Evolutionary conservation across 176 grass and related monocot species (phyloP), one percentile per base, ranked within the genome.

Genomic region (Ampelocalamus luodianensis): DNA sequence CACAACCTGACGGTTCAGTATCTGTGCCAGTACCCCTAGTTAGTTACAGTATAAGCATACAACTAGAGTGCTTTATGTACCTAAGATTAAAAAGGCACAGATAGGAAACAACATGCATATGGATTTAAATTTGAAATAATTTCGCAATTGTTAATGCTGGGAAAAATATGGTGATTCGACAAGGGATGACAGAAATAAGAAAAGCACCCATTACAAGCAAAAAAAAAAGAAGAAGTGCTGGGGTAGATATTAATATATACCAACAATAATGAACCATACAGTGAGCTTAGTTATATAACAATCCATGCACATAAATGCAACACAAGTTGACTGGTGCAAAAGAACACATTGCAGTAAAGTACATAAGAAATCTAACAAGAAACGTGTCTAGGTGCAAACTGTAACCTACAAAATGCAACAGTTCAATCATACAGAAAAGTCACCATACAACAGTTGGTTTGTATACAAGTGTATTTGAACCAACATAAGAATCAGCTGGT

Each of bases 1-100:
- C 59, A 98, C 91, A 10, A 98, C 93, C 83, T 98, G 96, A 10
- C 96, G 89, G 84, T 98, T 93, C 80, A 98, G 79, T 27, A 98
- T 48, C 96, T 98, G 91, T 70, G 86, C 22, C 45, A 83, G 51
- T 42, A 81, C 78, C 71, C 49, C 8, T 71, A 69, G 69, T 80
- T 83, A 87, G 68, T 75, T 22, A 78, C 11, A 38, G 0, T 16
- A 71, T 46, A 62, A 65, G 29, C 42, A 46, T 44, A 20, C 16
- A 32, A 55, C 14, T 15, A 77, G 18, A 36, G 26, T 13, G 10
- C 6, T 83, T 72, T 58, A 78, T 36, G 13, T 22, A 29, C 8
- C 78, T 40, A 65, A 24, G 29, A 13, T 55, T 26, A 71, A 42
- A n/a, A 37, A 43, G 9, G 6, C 13, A 36, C 6, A 3, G 27